Evolutionary conservation across 345 rosid species (phyloP).

Genomic region (Corchorus olitorius): DNA sequence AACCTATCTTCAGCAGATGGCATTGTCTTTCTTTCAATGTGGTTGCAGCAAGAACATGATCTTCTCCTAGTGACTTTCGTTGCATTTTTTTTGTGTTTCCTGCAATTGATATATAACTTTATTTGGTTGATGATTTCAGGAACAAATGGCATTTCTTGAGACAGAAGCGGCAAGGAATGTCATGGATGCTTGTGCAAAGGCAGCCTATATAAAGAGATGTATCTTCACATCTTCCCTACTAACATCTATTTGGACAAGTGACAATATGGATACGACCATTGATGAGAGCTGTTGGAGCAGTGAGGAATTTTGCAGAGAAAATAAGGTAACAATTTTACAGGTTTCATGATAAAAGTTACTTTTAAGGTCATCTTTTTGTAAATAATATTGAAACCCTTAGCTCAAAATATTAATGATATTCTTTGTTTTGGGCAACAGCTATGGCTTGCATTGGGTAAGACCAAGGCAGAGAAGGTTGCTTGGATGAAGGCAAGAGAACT

Average conservation of each 20-base stretch:
- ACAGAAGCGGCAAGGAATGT: slow-evolving; percentile 39
- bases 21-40: no score
- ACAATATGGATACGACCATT: slow-evolving; percentile 3
- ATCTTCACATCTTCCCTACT: slow-evolving; percentile 47
- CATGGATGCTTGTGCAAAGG: slow-evolving; percentile 40
- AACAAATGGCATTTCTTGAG: slow-evolving; percentile 40
- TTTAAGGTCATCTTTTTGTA: no score
- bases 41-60: no score
- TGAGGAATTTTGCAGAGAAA: slow-evolving; percentile 40
- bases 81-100: neutral
- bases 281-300: slow-evolving; percentile 43
- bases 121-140: slow-evolving; percentile 24
- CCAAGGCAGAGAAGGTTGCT: slow-evolving; percentile 40
- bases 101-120: neutral
- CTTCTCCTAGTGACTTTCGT: no score
- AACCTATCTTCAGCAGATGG: neutral
- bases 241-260: slow-evolving; percentile 36
- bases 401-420: neutral
- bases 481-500: slow-evolving; percentile 44
- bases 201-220: slow-evolving; percentile 40
- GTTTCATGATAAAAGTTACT: no score
- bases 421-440: slow-evolving; percentile 26
- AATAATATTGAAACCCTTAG: no score
- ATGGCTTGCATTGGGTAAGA: slow-evolving; percentile 48
- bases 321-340: slow-evolving; percentile 27